These are phyloP conservation scores for Calonectria pteridis DNA, from an alignment of 2,329 filamentous ascomycete genomes.

Conservation along the genomic window DNA sequence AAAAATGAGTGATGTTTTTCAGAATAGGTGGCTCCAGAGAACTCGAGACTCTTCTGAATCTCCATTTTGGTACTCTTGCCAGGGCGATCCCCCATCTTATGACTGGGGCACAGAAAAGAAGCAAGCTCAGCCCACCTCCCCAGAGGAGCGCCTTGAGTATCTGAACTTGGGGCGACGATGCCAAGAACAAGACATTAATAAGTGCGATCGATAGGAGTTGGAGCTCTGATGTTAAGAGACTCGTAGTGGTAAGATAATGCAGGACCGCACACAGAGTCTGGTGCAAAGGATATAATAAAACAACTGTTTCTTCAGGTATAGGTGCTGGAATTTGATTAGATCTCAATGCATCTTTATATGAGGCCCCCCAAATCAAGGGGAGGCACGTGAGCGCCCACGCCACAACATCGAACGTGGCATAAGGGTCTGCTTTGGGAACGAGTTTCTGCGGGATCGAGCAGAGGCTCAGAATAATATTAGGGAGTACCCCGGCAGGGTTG, in stretches of 20 bases:
- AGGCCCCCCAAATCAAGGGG: constrained; percentile 64
- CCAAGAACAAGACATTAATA: constrained; percentile 83
- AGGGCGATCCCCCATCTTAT: constrained; percentile 87
- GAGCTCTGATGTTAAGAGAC: constrained; percentile 86
- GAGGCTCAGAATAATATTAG: constrained; percentile 86
- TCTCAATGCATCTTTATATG: constrained; percentile 33
- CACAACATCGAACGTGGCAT: constrained; percentile 71
- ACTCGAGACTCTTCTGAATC: constrained; percentile 73
- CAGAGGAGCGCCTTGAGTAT: constrained; percentile 89
- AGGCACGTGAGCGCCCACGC: constrained; percentile 85
- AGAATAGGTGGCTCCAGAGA: constrained; percentile 51
- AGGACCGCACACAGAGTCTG: constrained; percentile 80
- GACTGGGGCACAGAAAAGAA: constrained; percentile 79
- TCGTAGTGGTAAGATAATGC: constrained; percentile 87
- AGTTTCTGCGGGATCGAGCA: constrained; percentile 80
- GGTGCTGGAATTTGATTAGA: constrained; percentile 50
- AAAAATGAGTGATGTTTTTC: constrained; percentile 55
- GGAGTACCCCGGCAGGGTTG: constrained; percentile 73
- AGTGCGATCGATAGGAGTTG: constrained; percentile 87
- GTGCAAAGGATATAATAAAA: constrained; percentile 85
- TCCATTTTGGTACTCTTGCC: constrained; percentile 91
- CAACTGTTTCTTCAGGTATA: constrained; percentile 68
- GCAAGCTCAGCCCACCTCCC: constrained; percentile 82
- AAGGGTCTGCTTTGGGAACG: constrained; percentile 72
- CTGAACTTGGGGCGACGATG: constrained; percentile 83